phyloP scores from a whole-genome alignment of 2,329 filamentous ascomycete species.

The Fusarium sp. region DNA sequence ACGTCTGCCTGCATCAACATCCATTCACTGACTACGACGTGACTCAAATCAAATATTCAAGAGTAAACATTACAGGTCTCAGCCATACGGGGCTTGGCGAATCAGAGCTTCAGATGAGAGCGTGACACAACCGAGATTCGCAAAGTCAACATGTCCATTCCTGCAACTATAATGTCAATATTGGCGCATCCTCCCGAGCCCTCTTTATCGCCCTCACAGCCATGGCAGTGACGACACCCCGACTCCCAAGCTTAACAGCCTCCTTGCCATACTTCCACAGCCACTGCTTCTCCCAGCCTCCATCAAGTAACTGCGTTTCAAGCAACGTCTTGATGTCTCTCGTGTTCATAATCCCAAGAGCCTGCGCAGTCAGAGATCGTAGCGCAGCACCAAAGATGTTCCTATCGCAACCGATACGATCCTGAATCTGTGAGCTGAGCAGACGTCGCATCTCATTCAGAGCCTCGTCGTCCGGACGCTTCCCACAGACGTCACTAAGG shows the following conservation, averaged over 20 bases:
- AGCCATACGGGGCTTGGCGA: not conserved
- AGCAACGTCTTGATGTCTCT: not conserved
- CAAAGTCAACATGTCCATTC: not conserved
- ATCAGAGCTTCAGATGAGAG: not conserved
- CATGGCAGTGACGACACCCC: not conserved
- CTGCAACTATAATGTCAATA: not conserved
- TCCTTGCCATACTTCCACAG: not conserved
- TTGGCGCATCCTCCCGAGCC: not conserved
- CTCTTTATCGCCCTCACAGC: not conserved
- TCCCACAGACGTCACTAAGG: not conserved
- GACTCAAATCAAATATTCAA: not conserved
- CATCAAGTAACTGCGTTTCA: not conserved
- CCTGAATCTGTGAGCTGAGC: not conserved
- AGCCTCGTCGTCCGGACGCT: not conserved
- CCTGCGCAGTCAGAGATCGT: not conserved
- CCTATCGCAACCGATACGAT: not conserved
- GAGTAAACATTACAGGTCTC: not conserved
- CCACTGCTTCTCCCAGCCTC: not conserved
- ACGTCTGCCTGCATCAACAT: not conserved
- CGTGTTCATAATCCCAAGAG: not conserved
- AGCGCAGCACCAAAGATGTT: not conserved
- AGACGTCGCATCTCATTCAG: not conserved
- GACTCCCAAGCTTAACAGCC: not conserved
- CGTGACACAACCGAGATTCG: not conserved
- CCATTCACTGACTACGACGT: not conserved